phyloP scores from a whole-genome alignment of 331 rosid species.

The Acacia concinna region DNA sequence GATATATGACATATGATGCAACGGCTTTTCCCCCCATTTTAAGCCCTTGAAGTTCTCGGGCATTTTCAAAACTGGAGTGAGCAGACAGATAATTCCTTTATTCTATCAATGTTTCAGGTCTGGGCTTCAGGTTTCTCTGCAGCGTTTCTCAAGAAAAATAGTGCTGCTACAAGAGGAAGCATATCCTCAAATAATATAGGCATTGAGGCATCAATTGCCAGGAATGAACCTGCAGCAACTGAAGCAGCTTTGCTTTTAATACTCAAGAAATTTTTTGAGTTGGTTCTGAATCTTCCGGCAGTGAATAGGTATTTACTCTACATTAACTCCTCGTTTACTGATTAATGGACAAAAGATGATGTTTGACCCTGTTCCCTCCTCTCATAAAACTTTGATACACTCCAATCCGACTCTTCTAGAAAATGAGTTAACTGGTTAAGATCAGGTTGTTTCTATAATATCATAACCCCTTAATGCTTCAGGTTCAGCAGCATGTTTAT shows the following conservation, averaged over 20 bases:
- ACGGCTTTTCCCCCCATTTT: neutral
- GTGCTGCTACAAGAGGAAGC: constrained; percentile 77
- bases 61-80: constrained; percentile 2
- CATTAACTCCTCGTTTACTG: neutral
- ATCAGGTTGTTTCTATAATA: constrained; percentile 24
- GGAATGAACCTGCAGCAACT: constrained; percentile 63
- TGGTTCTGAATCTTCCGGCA: constrained; percentile 74
- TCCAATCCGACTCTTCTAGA: too few relatives aligned
- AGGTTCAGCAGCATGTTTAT: neutral
- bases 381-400: neutral
- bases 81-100: neutral
- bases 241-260: constrained; percentile 76
- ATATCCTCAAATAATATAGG: constrained; percentile 39
- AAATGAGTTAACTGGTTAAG: too few relatives aligned
- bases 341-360: neutral
- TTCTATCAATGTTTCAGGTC: constrained; percentile 48
- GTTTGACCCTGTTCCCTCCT: constrained; percentile 13
- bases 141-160: constrained; percentile 84
- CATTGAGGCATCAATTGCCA: constrained; percentile 44
- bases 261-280: constrained; percentile 71
- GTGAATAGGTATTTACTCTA: constrained; percentile 68
- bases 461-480: constrained; percentile 6
- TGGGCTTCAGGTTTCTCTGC: constrained; percentile 99
- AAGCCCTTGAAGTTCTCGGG: constrained; percentile 11
- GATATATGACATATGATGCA: neutral